phyloP scores from a whole-genome alignment of 2,329 filamentous ascomycete species.

The Verticillium dahliae region DNA sequence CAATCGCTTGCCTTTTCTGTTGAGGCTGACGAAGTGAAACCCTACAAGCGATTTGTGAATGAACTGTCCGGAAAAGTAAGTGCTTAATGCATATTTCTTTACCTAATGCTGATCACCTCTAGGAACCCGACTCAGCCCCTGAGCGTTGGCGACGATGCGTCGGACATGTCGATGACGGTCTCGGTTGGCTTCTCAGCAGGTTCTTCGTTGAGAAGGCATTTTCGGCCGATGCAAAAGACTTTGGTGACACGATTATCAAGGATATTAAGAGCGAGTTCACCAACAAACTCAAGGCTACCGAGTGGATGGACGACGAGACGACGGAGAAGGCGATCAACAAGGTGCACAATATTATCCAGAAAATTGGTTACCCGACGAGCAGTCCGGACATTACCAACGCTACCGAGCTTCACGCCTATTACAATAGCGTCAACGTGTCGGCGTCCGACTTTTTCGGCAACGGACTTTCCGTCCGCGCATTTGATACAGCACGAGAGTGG shows the following conservation, averaged over 20 bases:
- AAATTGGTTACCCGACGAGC: constrained; percentile 61
- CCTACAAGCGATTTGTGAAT: constrained; percentile 54
- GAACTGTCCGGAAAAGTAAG: constrained; percentile 47
- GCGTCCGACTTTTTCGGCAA: constrained; percentile 52
- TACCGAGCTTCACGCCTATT: constrained; percentile 47
- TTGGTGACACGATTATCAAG: constrained; percentile 63
- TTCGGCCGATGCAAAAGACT: constrained; percentile 56
- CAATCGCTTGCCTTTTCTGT: constrained; percentile 44
- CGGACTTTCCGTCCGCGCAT: constrained; percentile 40
- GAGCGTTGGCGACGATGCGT: constrained; percentile 65
- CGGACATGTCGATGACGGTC: constrained; percentile 44
- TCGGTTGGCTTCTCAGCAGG: constrained; percentile 63
- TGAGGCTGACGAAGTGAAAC: constrained; percentile 52
- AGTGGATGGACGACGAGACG: constrained; percentile 60
- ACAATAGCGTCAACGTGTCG: constrained; percentile 44
- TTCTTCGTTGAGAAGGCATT: constrained; percentile 67
- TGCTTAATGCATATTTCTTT: neutral
- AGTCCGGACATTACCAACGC: constrained; percentile 57
- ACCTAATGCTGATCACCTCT: constrained; percentile 8
- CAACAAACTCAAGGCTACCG: constrained; percentile 47
- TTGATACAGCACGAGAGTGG: constrained; percentile 45
- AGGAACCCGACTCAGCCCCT: constrained; percentile 52
- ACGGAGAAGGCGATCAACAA: constrained; percentile 56
- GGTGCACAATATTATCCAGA: constrained; percentile 59
- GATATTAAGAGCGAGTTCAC: constrained; percentile 64